Percentiles rank a stretch among this genome's conserved stretches.
These are phyloP conservation scores for Auriscalpium vulgare DNA, from an alignment of 768 basidiomycete genomes.

Conservation along the genomic window DNA sequence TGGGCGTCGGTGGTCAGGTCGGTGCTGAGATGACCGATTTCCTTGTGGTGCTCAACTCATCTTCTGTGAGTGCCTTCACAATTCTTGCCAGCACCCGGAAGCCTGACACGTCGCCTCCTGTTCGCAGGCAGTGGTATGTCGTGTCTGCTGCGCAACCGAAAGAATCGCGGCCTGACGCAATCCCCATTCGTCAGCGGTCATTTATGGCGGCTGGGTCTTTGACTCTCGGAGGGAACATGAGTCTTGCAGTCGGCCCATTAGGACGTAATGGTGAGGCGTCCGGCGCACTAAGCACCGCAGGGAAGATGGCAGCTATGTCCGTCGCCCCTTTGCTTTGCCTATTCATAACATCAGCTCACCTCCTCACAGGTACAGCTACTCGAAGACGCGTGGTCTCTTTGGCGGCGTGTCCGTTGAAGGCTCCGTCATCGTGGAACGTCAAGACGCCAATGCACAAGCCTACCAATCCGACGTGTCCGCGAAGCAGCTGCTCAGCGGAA, in stretches of 20 bases:
- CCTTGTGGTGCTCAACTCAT: constrained; percentile 79
- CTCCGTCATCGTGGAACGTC: constrained; percentile 86
- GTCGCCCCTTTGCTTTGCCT: constrained; percentile 7
- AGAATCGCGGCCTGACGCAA: not conserved
- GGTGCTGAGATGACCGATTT: constrained; percentile 91
- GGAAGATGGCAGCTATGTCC: constrained; percentile 88
- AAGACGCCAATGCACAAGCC: constrained; percentile 85
- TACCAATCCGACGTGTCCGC: constrained; percentile 69
- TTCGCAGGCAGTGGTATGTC: constrained; percentile 57
- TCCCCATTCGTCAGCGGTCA: constrained; percentile 39
- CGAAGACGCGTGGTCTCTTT: constrained; percentile 88
- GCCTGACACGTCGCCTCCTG: not conserved
- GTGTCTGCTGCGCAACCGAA: not conserved
- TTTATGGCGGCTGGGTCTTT: constrained; percentile 95
- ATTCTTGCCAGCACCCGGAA: not conserved
- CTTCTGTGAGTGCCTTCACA: constrained; percentile 41
- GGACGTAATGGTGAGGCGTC: constrained; percentile 93
- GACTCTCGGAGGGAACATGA: constrained; percentile 86
- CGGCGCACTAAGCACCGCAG: constrained; percentile 75
- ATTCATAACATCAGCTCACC: not conserved
- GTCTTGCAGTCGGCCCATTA: constrained; percentile 82
- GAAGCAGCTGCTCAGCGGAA: constrained; percentile 75
- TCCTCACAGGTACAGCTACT: constrained; percentile 70
- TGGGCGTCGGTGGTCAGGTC: constrained; percentile 79
- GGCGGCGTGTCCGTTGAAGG: constrained; percentile 88